A percentile compares a stretch with the other conserved stretches of the same genome.
phyloP scores from a whole-genome alignment of 192 early-diverging fungal genomes.

The Umbelopsis ramanniana region DNA sequence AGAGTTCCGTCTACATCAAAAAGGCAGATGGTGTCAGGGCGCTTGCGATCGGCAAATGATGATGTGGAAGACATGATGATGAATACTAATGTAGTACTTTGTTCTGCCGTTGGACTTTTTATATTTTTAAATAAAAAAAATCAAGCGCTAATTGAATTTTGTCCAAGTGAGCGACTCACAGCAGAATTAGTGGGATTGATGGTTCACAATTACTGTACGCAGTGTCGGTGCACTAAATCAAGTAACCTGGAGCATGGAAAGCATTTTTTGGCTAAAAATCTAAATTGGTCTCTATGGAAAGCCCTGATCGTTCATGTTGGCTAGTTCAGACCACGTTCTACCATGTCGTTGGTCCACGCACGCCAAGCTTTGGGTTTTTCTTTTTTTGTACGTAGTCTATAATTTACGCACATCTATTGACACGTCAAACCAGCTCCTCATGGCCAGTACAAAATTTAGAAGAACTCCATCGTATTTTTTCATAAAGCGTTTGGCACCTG shows the following conservation, averaged over 20 bases:
- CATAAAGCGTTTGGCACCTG: too few species aligned
- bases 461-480: too few species aligned
- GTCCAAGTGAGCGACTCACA: too few species aligned
- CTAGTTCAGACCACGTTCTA: background rate
- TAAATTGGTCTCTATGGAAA: background rate
- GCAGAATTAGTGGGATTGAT: too few species aligned
- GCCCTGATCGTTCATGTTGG: background rate
- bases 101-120: background rate
- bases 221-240: too few species aligned
- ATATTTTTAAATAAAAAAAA: background rate
- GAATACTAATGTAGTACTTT: background rate
- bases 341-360: background rate
- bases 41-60: conserved; percentile 59
- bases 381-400: too few species aligned
- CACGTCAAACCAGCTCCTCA: too few species aligned
- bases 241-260: too few species aligned
- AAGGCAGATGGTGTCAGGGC: conserved; percentile 83
- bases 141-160: background rate
- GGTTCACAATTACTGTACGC: too few species aligned
- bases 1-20: conserved; percentile 99
- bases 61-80: conserved; percentile 10
- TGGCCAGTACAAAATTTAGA: too few species aligned
- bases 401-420: too few species aligned
- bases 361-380: background rate
- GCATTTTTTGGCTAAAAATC: too few species aligned